phyloP scores from a whole-genome alignment of 2,329 filamentous ascomycete species.

The Pseudocercospora musae region DNA sequence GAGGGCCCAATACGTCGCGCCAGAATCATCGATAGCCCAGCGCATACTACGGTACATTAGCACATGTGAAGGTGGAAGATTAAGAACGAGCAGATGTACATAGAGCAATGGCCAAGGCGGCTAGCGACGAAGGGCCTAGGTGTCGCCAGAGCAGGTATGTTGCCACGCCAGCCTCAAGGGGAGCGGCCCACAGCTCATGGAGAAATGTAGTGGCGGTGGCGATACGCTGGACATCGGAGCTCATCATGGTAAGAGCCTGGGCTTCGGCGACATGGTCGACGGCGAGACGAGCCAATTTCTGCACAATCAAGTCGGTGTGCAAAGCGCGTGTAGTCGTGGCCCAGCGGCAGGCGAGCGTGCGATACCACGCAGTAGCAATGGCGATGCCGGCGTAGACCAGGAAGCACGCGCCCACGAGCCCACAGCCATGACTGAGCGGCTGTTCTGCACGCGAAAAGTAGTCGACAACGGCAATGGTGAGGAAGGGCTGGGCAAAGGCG shows the following conservation, averaged over 20 bases:
- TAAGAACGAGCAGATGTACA: neutral
- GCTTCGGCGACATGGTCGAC: neutral
- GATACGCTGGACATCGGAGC: neutral
- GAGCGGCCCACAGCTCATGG: neutral
- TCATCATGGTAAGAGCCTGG: neutral
- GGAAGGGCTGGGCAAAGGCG: no score
- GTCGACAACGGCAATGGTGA: no score
- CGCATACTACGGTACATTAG: no score
- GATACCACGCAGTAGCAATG: no score
- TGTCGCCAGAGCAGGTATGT: conserved; percentile 1
- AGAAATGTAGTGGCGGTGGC: neutral
- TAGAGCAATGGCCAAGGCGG: neutral
- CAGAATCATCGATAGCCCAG: no score
- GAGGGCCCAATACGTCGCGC: neutral
- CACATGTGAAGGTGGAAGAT: no score
- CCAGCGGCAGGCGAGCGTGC: no score
- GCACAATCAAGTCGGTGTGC: neutral
- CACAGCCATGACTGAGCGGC: no score
- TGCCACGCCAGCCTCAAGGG: neutral
- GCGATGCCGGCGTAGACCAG: no score
- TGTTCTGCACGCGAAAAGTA: no score
- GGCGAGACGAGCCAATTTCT: neutral
- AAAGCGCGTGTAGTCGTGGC: neutral
- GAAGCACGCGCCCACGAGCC: no score
- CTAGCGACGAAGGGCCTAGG: neutral